Conservation (phyloP, 2,329 filamentous ascomycete species). For the Apiospora malaysiana region DNA sequence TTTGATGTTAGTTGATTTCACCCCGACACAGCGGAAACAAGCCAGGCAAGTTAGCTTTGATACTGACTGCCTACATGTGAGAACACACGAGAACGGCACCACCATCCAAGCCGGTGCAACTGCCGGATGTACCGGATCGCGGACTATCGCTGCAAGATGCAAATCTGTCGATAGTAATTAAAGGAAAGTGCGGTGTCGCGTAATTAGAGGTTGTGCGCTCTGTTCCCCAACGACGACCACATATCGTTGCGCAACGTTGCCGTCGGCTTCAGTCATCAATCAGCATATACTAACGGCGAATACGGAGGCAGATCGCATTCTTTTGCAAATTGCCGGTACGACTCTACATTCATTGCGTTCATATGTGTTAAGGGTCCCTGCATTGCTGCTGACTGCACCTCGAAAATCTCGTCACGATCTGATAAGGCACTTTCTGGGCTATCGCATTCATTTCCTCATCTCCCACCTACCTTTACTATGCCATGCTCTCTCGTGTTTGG, state of each 20-base stretch:
- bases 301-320: background rate
- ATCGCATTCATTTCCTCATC: background rate
- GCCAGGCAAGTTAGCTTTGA: background rate
- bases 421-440: background rate
- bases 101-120: background rate
- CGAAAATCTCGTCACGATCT: constrained; percentile 19
- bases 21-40: too few relatives aligned
- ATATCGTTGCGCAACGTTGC: constrained; percentile 11
- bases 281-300: background rate
- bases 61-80: background rate
- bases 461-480: background rate
- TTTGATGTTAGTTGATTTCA: too few relatives aligned
- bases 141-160: constrained; percentile 2
- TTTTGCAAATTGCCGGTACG: background rate
- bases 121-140: constrained; percentile 5
- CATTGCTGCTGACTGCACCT: background rate
- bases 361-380: constrained; percentile 14
- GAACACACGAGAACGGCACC: background rate
- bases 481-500: background rate
- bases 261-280: background rate
- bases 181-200: constrained; percentile 5
- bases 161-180: background rate
- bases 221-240: background rate
- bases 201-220: background rate
- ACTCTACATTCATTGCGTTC: background rate